Percentiles rank a stretch among this genome's conserved stretches.
Conservation (phyloP, 2,329 filamentous ascomycete genomes). For the Trichoderma simmonsii region DNA sequence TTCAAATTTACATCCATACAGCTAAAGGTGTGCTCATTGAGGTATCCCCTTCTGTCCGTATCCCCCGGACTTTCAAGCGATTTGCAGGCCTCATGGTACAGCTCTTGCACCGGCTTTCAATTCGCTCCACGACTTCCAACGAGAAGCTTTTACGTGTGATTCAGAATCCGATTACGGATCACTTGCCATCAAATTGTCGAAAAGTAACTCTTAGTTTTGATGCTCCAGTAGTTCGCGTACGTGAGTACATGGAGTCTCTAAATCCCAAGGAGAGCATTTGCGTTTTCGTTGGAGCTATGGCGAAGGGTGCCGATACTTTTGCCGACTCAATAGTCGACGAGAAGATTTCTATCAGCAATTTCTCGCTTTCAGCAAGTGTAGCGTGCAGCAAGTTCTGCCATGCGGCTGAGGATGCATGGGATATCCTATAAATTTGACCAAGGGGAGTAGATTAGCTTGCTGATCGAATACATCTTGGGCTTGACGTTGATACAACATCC, state of each 20-base stretch:
- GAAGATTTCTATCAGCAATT: slow-evolving; percentile 97
- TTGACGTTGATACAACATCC: slow-evolving; percentile 71
- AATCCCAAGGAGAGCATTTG: slow-evolving; percentile 87
- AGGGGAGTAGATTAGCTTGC: slow-evolving; percentile 13
- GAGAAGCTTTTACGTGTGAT: slow-evolving; percentile 98
- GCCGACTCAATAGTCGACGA: slow-evolving; percentile 94
- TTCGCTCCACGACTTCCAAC: slow-evolving; percentile 92
- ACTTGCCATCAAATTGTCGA: slow-evolving; percentile 92
- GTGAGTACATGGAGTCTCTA: slow-evolving; percentile 82
- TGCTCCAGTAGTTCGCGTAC: slow-evolving; percentile 77
- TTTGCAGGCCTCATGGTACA: slow-evolving; percentile 99
- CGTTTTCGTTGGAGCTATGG: slow-evolving; percentile 98
- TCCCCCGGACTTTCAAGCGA: slow-evolving; percentile 97
- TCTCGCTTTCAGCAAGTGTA: slow-evolving; percentile 93
- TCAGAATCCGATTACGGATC: slow-evolving; percentile 95
- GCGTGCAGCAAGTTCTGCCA: slow-evolving; percentile 99
- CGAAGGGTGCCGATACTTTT: slow-evolving; percentile 93
- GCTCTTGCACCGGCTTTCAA: slow-evolving; percentile 89
- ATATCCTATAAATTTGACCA: slow-evolving; percentile 66
- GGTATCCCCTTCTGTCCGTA: slow-evolving; percentile 95
- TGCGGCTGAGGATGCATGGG: slow-evolving; percentile 94
- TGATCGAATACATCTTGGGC: slow-evolving; percentile 29
- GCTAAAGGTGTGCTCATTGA: slow-evolving; percentile 96
- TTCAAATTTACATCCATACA: slow-evolving; percentile 98
- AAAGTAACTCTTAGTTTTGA: slow-evolving; percentile 98